Base-by-base conservation (phyloP, 768 basidiomycete species). In the Coprinellus aureogranulatus region DNA sequence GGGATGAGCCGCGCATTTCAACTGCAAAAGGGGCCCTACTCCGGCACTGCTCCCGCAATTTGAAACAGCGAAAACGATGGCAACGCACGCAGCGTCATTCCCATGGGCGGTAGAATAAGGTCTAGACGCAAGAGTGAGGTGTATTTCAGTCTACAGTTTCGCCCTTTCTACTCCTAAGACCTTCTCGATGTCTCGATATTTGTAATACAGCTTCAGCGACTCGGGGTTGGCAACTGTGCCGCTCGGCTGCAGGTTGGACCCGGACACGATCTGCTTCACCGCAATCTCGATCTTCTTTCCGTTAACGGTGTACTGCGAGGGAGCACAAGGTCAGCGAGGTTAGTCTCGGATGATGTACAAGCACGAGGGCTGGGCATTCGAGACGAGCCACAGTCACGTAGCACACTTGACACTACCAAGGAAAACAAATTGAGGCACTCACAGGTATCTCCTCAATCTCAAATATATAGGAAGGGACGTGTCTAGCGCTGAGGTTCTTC, bases 231-330 rank as follows among this genome's bases (percentile, higher is more conserved):
- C 85, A 20, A 90, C 87, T 2, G 88, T 89, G 20, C 88, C 88
- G 59, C 87, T 90, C 3, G 88, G 87, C 62, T 82, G 77, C 42
- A 88, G 60, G 57, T 81, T 75, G 11, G 76, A 74, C 1, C 87
- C 88, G n/a, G 86, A 89, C 41, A 89, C 77, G 55, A 90, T 87
- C 64, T 89, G 87, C 68, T 89, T 90, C 50, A 89, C 85, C 2
- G 86, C 87, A 27, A 90, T 88, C 70, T 89, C 89, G 42, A 89
- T 88, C 66, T 89, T 89, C 76, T 89, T 90, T 10, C 83, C 83
- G 49, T 89, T 89, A 9, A 88, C 83, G 0, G 87, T 90, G 61
- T 89, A 88, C 89, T 89, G 55, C 47, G 25, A 2, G 8, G 12
- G 23, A 22, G 46, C 8, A 46, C 25, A 28, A 10, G 26, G 28